These are phyloP conservation scores for Blastosporella zonata DNA, from an alignment of 1,284 basidiomycete genomes.

Conservation along the genomic window DNA sequence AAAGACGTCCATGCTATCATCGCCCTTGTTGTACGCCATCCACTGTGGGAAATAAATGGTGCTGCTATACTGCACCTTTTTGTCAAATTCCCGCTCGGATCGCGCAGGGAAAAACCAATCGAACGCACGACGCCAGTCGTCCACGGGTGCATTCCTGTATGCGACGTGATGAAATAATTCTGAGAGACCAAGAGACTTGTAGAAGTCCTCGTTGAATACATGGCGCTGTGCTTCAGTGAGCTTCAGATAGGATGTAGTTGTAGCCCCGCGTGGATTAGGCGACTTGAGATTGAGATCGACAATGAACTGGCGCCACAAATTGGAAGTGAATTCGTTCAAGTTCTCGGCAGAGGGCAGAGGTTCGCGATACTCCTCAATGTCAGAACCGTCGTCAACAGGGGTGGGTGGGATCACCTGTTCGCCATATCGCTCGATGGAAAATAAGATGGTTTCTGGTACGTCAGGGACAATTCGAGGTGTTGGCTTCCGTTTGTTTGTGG, in stretches of 20 bases:
- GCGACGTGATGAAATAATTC: background rate
- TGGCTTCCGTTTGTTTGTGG: no score
- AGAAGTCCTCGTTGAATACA: background rate
- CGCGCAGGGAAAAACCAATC: conserved; percentile 18
- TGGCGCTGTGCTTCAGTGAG: conserved; percentile 4
- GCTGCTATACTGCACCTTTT: no score
- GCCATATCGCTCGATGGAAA: no score
- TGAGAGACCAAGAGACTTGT: background rate
- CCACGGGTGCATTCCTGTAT: background rate
- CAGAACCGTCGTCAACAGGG: no score
- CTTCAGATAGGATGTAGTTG: conserved; percentile 16
- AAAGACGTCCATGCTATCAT: no score
- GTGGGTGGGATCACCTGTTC: no score
- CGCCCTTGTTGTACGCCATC: no score
- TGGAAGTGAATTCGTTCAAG: conserved; percentile 16
- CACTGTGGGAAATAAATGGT: no score
- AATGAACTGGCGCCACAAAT: conserved; percentile 24
- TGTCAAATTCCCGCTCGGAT: no score
- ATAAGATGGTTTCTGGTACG: no score
- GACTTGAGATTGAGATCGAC: conserved; percentile 18
- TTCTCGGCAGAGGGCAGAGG: background rate
- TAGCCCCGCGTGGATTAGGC: background rate
- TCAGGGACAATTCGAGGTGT: no score
- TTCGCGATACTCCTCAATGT: no score
- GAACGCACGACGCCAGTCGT: background rate